Percentiles rank a stretch among this genome's conserved stretches.
Conservation (phyloP, 306 rosid species). For the Pterocarpus macrocarpus region DNA sequence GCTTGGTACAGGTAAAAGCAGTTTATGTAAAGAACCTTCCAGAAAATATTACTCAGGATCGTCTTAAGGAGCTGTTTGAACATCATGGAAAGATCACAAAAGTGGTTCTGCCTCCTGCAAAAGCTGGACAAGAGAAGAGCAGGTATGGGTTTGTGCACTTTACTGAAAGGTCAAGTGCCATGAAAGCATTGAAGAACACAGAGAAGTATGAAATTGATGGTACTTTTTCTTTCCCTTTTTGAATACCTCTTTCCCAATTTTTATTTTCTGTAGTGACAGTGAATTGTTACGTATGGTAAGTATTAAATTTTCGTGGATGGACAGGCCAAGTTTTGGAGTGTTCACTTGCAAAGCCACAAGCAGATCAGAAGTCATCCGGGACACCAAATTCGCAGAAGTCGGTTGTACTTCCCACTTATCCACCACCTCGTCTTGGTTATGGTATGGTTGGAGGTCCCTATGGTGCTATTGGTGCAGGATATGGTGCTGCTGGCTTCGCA, state of each 20-base stretch:
- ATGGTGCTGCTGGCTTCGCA: constrained; percentile 65
- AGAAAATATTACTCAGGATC: constrained; percentile 65
- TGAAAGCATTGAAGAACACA: constrained; percentile 69
- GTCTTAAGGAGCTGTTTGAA: constrained; percentile 59
- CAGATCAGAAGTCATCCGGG: constrained; percentile 65
- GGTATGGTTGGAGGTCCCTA: constrained; percentile 68
- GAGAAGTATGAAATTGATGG: constrained; percentile 81
- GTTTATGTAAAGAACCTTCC: constrained; percentile 79
- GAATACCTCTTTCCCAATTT: constrained; percentile 9
- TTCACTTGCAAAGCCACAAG: constrained; percentile 80
- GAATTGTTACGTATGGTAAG: constrained; percentile 24
- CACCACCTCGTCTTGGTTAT: constrained; percentile 66
- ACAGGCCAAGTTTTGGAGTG: constrained; percentile 79
- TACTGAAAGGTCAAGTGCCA: constrained; percentile 70
- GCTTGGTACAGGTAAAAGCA: constrained; percentile 69
- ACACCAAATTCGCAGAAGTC: constrained; percentile 54
- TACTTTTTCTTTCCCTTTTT: constrained; percentile 41
- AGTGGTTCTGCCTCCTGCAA: constrained; percentile 80
- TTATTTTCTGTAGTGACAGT: not conserved
- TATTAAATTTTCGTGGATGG: constrained; percentile 31
- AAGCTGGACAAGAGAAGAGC: constrained; percentile 71
- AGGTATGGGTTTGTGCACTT: constrained; percentile 85
- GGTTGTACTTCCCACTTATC: constrained; percentile 59
- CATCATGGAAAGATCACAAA: constrained; percentile 79
- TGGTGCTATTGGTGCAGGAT: constrained; percentile 68